Evolutionary conservation across 257 asterid species (phyloP), one percentile per base, ranked within the genome.

Genomic region (Fraxinus americana): DNA sequence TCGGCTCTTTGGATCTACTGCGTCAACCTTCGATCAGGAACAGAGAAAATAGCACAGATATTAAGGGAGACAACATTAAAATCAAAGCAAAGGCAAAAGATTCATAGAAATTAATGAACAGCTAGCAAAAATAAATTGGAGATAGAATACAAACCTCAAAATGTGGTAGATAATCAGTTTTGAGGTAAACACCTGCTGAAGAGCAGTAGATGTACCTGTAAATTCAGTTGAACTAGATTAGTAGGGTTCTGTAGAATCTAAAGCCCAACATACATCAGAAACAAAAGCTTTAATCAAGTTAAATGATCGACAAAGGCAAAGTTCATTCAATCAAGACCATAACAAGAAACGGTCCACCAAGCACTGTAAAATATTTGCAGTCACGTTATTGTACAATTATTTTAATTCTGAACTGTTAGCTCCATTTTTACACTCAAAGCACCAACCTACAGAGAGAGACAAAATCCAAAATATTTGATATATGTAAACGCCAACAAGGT

Each of bases 1-100:
- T 79, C 99, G 90, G 78, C 99, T 96, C 91, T 96, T 96, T 59
- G 97, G 98, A 76, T 96, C 98, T 80, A 91, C 99, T 85, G 97
- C 99, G 82, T 92, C 98, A 27, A 35, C 75, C 99, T 95, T 84
- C 74, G 75, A 80, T 29, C n/a, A 52, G 19, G 19, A 71, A 66
- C 59, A 27, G 23, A 78, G 23, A 69, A 27, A 10, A 25, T 32
- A 23, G 39, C 30, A 48, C 71, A 71, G n/a, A 57, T 65, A 32
- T 71, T 67, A 19, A 43, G 27, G 2, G 41, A 74, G 72, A 72
- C 3, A 73, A 41, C 1, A 23, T 12, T 16, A 25, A 43, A 23
- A 29, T 12, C 7, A 14, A 54, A 23, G 36, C 19, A 38, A 61
- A 30, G 25, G 39, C 36, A 77, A 9, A 69, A 8, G 16, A 48